phyloP scores from a whole-genome alignment of 306 rosid genomes.

The Vicia sativa region DNA sequence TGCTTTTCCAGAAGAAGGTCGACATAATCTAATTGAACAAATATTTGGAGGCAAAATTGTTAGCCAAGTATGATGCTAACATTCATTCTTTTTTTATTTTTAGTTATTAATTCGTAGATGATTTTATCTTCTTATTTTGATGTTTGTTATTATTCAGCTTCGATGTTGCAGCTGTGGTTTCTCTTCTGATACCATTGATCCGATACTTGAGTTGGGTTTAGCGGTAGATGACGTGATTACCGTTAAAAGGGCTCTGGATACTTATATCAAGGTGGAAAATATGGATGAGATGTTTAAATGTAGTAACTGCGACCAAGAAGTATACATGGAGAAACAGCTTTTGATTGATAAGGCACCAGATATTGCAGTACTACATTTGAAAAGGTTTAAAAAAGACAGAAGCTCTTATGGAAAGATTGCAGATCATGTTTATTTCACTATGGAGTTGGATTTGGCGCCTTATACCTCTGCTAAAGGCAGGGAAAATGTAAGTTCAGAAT shows the following conservation, averaged over 20 bases:
- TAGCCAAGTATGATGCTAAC: conserved; percentile 53
- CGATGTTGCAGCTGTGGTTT: conserved; percentile 61
- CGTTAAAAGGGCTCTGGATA: conserved; percentile 53
- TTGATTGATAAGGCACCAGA: not conserved
- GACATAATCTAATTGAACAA: conserved; percentile 50
- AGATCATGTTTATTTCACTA: conserved; percentile 50
- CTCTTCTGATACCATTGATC: conserved; percentile 54
- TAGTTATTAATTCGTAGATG: not conserved
- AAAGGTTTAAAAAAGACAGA: conserved; percentile 57
- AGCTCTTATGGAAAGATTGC: conserved; percentile 49
- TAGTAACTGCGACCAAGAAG: not conserved
- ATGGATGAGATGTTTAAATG: conserved; percentile 36
- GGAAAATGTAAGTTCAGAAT: conserved; percentile 43
- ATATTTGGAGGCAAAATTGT: conserved; percentile 70
- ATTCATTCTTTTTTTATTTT: not conserved
- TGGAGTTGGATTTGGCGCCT: conserved; percentile 58
- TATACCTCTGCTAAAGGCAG: conserved; percentile 28
- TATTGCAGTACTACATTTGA: conserved; percentile 38
- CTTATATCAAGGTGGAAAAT: conserved; percentile 62
- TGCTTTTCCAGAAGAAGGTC: conserved; percentile 31
- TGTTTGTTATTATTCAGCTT: conserved; percentile 50
- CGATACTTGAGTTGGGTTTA: conserved; percentile 63
- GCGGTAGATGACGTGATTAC: conserved; percentile 55
- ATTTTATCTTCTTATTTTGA: conserved; percentile 11
- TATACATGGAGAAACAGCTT: conserved; percentile 4